Evolutionary conservation across 495 filamentous ascomycete species (phyloP).

Genomic region (Aspergillus diversus): DNA sequence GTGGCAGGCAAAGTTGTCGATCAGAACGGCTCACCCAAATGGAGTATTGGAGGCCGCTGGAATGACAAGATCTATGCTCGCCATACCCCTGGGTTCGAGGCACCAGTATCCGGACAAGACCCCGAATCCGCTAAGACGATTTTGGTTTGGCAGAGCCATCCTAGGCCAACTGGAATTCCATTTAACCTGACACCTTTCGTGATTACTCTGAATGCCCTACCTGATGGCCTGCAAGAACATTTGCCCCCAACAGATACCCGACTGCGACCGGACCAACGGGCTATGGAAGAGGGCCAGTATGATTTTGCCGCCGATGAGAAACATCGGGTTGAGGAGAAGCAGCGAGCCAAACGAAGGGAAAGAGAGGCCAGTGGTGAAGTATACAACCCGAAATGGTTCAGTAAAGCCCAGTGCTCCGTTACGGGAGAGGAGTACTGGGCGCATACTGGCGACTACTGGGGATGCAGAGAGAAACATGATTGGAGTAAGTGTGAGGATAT

Average conservation of each 20-base stretch:
- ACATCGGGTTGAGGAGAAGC: conserved; percentile 92
- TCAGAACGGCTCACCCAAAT: conserved; percentile 70
- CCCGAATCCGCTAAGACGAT: conserved; percentile 68
- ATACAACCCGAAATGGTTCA: conserved; percentile 86
- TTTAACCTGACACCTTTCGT: conserved; percentile 98
- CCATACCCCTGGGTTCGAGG: conserved; percentile 87
- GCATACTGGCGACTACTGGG: conserved; percentile 89
- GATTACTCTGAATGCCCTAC: conserved; percentile 87
- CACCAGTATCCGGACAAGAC: conserved; percentile 60
- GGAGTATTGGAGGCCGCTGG: conserved; percentile 93
- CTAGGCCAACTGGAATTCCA: conserved; percentile 79
- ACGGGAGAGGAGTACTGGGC: conserved; percentile 93
- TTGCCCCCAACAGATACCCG: conserved; percentile 92
- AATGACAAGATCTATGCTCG: conserved; percentile 97
- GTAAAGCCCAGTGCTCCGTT: conserved; percentile 66
- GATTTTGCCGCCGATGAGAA: conserved; percentile 92
- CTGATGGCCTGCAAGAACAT: conserved; percentile 69
- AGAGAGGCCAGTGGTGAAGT: conserved; percentile 78
- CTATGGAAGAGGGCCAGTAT: conserved; percentile 97
- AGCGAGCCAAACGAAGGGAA: conserved; percentile 73
- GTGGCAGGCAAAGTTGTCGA: conserved; percentile 84
- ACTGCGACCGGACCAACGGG: conserved; percentile 90
- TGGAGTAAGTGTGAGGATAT: conserved; percentile 67
- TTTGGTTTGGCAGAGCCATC: conserved; percentile 88
- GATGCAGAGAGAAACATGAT: conserved; percentile 52